Evolutionary conservation across 768 basidiomycete species (phyloP).

Genomic region (Crucibulum laeve): DNA sequence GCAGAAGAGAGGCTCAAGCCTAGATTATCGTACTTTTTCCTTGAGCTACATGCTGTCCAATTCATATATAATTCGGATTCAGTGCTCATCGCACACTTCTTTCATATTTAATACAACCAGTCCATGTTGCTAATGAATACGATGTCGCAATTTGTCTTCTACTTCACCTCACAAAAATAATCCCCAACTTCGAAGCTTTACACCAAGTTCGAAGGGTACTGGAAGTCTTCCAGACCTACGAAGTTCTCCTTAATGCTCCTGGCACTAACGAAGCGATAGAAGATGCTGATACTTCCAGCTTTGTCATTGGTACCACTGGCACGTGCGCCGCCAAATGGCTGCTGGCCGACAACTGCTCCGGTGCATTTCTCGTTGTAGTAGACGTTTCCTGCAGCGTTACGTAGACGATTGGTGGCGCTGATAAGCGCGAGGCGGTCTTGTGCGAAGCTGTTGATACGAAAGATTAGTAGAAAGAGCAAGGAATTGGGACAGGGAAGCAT

Average conservation of each 20-base stretch:
- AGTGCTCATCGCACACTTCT: too few relatives aligned
- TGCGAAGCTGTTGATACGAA: constrained; percentile 59
- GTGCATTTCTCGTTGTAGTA: constrained; percentile 99
- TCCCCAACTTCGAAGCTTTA: background rate
- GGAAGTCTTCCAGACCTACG: constrained; percentile 71
- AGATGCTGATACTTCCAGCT: constrained; percentile 74
- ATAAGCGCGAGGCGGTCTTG: constrained; percentile 77
- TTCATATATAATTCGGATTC: too few relatives aligned
- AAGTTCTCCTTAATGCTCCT: constrained; percentile 98
- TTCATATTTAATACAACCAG: too few relatives aligned
- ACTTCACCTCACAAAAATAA: background rate
- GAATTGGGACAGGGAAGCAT: constrained; percentile 20
- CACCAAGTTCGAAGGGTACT: constrained; percentile 84
- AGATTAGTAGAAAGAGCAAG: constrained; percentile 6
- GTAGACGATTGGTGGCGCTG: constrained; percentile 74
- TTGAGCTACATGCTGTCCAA: too few relatives aligned
- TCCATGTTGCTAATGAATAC: too few relatives aligned
- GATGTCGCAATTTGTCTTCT: background rate
- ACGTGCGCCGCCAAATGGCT: constrained; percentile 94
- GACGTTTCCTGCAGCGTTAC: constrained; percentile 92
- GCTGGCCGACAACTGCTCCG: constrained; percentile 95
- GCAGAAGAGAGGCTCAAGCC: too few relatives aligned
- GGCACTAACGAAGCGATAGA: constrained; percentile 77
- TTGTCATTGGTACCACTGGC: constrained; percentile 98
- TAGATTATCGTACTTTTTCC: too few relatives aligned